Conservation (phyloP, 345 rosid genomes). For the Carallia brachiata region DNA sequence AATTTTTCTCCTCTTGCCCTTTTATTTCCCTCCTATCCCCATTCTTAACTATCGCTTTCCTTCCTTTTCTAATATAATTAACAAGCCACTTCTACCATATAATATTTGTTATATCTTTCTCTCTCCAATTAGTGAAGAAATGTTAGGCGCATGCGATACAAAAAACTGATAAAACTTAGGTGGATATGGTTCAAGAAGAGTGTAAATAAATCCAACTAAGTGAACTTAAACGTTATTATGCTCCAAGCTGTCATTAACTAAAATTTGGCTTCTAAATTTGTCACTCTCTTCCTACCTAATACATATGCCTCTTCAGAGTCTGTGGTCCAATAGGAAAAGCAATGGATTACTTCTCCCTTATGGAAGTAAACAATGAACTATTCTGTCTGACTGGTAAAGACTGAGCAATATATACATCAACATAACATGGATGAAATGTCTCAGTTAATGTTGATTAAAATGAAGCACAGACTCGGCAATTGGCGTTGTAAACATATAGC, state of each 20-base stretch:
- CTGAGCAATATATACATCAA: no score
- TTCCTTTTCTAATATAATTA: no score
- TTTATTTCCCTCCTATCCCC: no score
- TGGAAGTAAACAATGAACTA: background rate
- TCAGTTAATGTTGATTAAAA: no score
- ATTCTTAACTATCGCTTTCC: no score
- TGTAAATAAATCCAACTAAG: background rate
- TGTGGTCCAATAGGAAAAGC: background rate
- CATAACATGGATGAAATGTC: no score
- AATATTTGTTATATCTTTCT: no score
- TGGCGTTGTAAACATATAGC: no score
- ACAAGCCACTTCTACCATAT: no score
- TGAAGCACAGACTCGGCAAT: no score
- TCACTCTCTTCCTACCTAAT: background rate
- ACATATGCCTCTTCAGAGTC: background rate
- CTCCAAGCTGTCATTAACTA: background rate
- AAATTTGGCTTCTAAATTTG: background rate
- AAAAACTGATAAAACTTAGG: background rate
- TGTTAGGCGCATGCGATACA: background rate
- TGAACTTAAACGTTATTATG: background rate
- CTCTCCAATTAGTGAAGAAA: no score
- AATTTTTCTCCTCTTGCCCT: no score
- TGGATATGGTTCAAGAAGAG: background rate
- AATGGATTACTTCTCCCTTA: background rate
- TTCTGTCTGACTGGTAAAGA: background rate